phyloP scores from a whole-genome alignment of 768 basidiomycete species.

The Phylloporus sp. region DNA sequence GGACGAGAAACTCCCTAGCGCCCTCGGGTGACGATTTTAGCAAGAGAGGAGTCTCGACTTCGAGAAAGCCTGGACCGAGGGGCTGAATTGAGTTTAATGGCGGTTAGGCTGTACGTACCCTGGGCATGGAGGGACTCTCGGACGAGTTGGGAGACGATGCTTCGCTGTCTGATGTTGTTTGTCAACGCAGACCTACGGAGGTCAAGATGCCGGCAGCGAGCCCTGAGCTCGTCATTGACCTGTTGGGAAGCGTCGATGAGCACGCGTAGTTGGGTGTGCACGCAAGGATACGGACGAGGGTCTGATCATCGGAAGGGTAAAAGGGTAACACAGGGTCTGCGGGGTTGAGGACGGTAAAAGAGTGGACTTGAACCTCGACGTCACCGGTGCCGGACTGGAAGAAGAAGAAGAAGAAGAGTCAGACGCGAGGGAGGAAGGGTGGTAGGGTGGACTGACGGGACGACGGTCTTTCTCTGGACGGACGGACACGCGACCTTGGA shows the following conservation, averaged over 20 bases:
- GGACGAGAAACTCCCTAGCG: constrained; percentile 90
- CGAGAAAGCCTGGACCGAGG: constrained; percentile 64
- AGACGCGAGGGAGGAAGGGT: neutral
- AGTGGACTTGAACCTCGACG: constrained; percentile 73
- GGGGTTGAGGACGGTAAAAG: constrained; percentile 73
- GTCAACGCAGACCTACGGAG: constrained; percentile 71
- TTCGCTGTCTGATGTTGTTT: constrained; percentile 75
- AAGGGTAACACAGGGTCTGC: constrained; percentile 75
- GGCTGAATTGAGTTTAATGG: constrained; percentile 8
- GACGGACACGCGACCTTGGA: constrained; percentile 66
- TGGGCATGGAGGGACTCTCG: constrained; percentile 67
- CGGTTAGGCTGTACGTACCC: constrained; percentile 41
- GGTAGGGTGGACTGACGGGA: constrained; percentile 40
- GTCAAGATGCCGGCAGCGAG: constrained; percentile 85
- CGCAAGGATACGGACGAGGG: constrained; percentile 51
- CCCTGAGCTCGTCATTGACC: constrained; percentile 84
- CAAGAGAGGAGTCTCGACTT: constrained; percentile 90
- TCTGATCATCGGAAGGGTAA: constrained; percentile 69
- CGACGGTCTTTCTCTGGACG: constrained; percentile 61
- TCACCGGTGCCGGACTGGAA: constrained; percentile 61
- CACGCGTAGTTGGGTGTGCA: neutral
- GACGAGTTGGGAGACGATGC: constrained; percentile 73
- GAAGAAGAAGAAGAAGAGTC: too few relatives aligned
- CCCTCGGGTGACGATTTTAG: constrained; percentile 92
- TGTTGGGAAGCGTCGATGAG: constrained; percentile 26